Evolutionary conservation across 2,329 filamentous ascomycete genomes (phyloP).

Genomic region (Pyrenochaeta sp.): DNA sequence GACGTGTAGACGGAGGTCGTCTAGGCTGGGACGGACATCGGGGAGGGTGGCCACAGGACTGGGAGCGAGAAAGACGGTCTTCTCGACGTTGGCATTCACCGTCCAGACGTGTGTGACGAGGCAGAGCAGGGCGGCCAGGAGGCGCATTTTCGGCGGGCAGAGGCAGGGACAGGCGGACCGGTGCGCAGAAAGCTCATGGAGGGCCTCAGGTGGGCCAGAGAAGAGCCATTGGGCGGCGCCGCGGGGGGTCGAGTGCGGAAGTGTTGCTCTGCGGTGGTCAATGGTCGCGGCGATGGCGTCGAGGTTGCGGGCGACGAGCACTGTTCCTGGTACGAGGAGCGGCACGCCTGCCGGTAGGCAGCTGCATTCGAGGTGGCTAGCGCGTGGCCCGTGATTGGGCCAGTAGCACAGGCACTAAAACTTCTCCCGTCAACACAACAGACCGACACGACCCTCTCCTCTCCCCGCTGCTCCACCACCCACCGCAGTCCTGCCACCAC

Average conservation of each 20-base stretch:
- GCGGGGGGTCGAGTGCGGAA: neutral
- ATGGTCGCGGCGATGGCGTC: neutral
- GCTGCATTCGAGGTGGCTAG: slow-evolving; percentile 14
- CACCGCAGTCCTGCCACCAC: slow-evolving; percentile 27
- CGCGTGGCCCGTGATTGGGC: slow-evolving; percentile 18
- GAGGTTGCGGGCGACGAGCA: too few relatives aligned
- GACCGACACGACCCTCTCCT: slow-evolving; percentile 22
- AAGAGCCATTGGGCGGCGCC: slow-evolving; percentile 17
- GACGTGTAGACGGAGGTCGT: slow-evolving; percentile 69
- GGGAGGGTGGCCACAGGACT: slow-evolving; percentile 62
- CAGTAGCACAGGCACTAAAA: slow-evolving; percentile 15
- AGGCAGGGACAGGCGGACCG: slow-evolving; percentile 13
- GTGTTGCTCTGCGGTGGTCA: neutral
- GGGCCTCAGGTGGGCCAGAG: slow-evolving; percentile 24
- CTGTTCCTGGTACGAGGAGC: too few relatives aligned
- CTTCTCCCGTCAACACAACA: slow-evolving; percentile 23
- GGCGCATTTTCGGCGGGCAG: slow-evolving; percentile 44
- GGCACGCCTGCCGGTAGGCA: slow-evolving; percentile 1
- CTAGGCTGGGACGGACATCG: slow-evolving; percentile 63
- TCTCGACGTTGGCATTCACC: slow-evolving; percentile 81
- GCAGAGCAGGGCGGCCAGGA: slow-evolving; percentile 40
- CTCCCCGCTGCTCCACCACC: slow-evolving; percentile 27
- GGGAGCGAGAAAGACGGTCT: slow-evolving; percentile 85
- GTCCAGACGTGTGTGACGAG: slow-evolving; percentile 44
- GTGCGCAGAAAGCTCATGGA: slow-evolving; percentile 1